phyloP scores from a whole-genome alignment of 176 grass and related monocot genomes.

The Coix lacrymajobi region DNA sequence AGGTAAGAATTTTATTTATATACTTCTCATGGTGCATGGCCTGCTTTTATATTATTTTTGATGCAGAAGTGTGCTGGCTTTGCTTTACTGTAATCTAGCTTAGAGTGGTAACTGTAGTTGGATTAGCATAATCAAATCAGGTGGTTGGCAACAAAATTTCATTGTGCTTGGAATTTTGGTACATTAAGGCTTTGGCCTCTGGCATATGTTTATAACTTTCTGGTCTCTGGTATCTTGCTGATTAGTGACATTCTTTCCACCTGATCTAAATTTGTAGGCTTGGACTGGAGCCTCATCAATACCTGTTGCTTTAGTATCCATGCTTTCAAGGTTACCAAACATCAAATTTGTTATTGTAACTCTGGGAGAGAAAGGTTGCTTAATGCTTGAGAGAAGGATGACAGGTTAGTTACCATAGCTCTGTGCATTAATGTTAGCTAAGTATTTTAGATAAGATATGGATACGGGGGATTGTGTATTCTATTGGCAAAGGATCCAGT shows the following conservation, averaged over 20 bases:
- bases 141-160: background rate
- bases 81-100: background rate
- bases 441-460: background rate
- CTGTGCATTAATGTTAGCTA: background rate
- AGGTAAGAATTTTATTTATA: background rate
- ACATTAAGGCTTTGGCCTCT: slow-evolving; percentile 7
- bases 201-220: background rate
- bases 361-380: slow-evolving; percentile 67
- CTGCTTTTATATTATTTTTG: background rate
- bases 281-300: slow-evolving; percentile 73
- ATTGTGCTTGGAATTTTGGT: background rate
- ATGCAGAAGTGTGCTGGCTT: background rate
- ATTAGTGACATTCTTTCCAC: background rate
- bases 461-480: slow-evolving; percentile 12
- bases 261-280: slow-evolving; percentile 39
- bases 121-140: background rate
- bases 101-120: background rate
- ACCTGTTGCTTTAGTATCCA: slow-evolving; percentile 58
- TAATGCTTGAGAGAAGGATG: slow-evolving; percentile 86
- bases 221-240: background rate
- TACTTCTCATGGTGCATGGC: background rate
- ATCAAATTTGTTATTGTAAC: slow-evolving; percentile 87
- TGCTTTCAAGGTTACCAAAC: slow-evolving; percentile 80
- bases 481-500: background rate
- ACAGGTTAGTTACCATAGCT: slow-evolving; percentile 38